These are phyloP conservation scores for Boletellus ananiceps DNA, from an alignment of 768 basidiomycete genomes.

Conservation along the genomic window DNA sequence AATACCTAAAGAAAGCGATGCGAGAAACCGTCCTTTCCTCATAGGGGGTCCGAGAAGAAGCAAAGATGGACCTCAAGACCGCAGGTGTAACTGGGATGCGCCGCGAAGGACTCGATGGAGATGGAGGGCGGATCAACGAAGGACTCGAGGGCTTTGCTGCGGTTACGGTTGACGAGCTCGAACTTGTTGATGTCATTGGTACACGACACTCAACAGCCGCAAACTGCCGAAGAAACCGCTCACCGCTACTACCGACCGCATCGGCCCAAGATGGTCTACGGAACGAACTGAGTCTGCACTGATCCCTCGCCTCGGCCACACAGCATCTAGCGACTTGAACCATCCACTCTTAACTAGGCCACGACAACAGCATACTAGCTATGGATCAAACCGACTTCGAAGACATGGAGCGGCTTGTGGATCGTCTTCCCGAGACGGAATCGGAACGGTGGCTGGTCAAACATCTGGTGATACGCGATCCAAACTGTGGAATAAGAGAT, in stretches of 20 bases:
- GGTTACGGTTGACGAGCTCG: conserved; percentile 48
- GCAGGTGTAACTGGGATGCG: conserved; percentile 82
- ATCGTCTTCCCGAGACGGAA: conserved; percentile 55
- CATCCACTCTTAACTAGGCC: neutral
- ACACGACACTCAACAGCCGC: conserved; percentile 5
- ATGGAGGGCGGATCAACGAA: conserved; percentile 34
- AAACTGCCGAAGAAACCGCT: conserved; percentile 19
- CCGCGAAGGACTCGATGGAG: conserved; percentile 47
- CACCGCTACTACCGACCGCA: too few species aligned
- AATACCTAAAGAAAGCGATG: conserved; percentile 80
- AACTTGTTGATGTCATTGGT: conserved; percentile 38
- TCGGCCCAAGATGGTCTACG: too few species aligned
- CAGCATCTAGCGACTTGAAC: neutral
- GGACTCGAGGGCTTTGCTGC: conserved; percentile 31
- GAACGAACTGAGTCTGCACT: neutral
- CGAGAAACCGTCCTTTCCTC: conserved; percentile 84
- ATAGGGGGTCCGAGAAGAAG: conserved; percentile 74
- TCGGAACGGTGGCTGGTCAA: conserved; percentile 57
- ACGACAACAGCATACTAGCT: neutral
- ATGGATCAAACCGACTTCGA: conserved; percentile 32
- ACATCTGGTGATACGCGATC: conserved; percentile 52
- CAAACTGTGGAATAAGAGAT: conserved; percentile 44
- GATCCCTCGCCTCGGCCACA: neutral
- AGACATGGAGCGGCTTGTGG: conserved; percentile 55
- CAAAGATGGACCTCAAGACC: conserved; percentile 77